Conservation (phyloP, 768 basidiomycete genomes). For the Sutorius australiensis region DNA sequence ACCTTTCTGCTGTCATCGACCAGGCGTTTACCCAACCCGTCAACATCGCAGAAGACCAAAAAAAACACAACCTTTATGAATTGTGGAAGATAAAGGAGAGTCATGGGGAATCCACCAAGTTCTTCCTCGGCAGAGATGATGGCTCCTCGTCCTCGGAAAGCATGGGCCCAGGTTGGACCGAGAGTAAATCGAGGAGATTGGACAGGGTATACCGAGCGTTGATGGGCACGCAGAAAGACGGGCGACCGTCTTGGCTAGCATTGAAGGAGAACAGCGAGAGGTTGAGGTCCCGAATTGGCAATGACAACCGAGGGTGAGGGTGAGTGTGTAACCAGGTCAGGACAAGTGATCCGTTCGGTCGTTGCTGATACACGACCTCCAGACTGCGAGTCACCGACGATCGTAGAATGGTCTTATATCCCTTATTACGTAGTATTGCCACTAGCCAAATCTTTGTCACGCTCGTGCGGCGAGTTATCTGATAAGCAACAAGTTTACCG, state of each 20-base stretch:
- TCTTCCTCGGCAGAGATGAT: conserved; percentile 29
- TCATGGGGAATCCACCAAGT: conserved; percentile 16
- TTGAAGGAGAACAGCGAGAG: conserved; percentile 28
- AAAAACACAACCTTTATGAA: conserved; percentile 13
- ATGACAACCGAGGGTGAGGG: conserved; percentile 7
- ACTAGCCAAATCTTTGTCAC: not conserved
- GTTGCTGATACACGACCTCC: conserved; percentile 2
- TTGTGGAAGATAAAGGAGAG: conserved; percentile 12
- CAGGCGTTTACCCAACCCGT: conserved; percentile 45
- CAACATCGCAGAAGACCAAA: conserved; percentile 17
- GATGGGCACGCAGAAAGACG: conserved; percentile 30
- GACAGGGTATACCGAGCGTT: conserved; percentile 24
- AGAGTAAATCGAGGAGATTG: conserved; percentile 24
- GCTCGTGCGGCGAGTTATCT: not conserved
- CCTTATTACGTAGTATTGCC: no score
- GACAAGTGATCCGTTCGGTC: conserved; percentile 3
- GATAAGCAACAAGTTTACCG: not conserved
- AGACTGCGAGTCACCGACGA: not conserved
- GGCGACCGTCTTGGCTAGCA: conserved; percentile 31
- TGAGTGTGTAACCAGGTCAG: not conserved
- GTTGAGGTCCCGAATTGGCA: conserved; percentile 16
- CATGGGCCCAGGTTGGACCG: conserved; percentile 32
- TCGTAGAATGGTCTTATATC: no score
- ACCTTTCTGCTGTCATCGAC: conserved; percentile 61
- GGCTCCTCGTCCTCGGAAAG: conserved; percentile 9